Conservation (phyloP, 208 protist genomes). For the Leishmania martiniquensis region DNA sequence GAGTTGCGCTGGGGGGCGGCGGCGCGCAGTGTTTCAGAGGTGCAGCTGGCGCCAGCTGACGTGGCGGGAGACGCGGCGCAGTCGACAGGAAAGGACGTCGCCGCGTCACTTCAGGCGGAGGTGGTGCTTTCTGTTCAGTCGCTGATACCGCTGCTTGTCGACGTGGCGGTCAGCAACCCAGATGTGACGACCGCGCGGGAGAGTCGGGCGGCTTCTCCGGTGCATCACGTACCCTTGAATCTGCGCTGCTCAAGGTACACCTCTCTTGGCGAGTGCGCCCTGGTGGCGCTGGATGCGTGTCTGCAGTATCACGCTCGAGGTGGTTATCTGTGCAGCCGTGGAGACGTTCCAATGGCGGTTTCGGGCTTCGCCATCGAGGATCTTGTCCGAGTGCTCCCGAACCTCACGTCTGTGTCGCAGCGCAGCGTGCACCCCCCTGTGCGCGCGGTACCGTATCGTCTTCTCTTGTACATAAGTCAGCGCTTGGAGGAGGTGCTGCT, state of each 20-base stretch:
- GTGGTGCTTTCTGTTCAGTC: conserved; percentile 31
- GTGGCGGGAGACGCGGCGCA: conserved; percentile 22
- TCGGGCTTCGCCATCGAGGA: conserved; percentile 31
- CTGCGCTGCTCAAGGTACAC: conserved; percentile 67
- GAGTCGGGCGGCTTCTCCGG: conserved; percentile 48
- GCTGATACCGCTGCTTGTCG: conserved; percentile 58
- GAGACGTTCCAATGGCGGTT: conserved; percentile 5
- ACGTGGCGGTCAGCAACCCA: conserved; percentile 70
- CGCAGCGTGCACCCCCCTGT: conserved; percentile 67
- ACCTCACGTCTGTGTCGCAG: conserved; percentile 53
- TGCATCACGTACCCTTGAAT: conserved; percentile 56
- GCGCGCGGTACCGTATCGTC: conserved; percentile 63
- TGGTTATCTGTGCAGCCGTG: conserved; percentile 22
- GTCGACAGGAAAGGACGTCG: conserved; percentile 1
- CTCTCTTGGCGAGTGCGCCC: conserved; percentile 71
- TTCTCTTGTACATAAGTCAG: conserved; percentile 44
- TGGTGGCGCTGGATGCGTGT: conserved; percentile 69
- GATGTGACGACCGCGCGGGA: conserved; percentile 52
- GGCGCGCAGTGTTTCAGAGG: neutral
- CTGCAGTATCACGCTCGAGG: conserved; percentile 37
- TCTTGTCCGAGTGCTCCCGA: conserved; percentile 52
- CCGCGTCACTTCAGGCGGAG: conserved; percentile 29
- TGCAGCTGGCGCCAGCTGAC: no score
- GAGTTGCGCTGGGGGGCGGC: conserved; percentile 29
- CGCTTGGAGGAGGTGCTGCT: conserved; percentile 43